Base-by-base conservation (phyloP, 163 green algal genomes). In the Volvox carteri region DNA sequence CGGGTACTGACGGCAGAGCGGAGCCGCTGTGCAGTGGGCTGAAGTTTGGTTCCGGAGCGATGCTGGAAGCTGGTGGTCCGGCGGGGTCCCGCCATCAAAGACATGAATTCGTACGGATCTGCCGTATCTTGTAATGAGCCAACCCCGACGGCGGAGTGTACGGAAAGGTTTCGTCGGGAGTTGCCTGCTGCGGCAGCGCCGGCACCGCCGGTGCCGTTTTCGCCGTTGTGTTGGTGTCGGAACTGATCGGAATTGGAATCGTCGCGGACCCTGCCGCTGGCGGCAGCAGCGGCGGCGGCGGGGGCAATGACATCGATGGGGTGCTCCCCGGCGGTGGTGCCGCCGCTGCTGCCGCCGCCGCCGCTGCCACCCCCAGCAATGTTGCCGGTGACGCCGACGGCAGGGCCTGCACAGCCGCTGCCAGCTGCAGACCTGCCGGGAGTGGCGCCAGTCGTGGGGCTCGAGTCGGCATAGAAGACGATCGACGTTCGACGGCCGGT, bases 41-140 rank as follows among this genome's bases (percentile, higher is more conserved):
- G 39, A 37, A 78, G 37, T 21, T 37, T 39, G 37, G 70, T 37
- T 41, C 70, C 70, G 37, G 70, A 35, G 39, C 70, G 70, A 41
- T 78, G 37, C 14, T 78, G 70, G 70, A 78, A 54, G 70, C 70
- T 78, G 70, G 39, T 35, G 70, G 39, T 37, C 12, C 70, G 70
- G 23, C 70, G 70, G 16, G 70, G 39, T 19, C 70, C 70, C 9
- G 39, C 39, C 37, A 54, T 54, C 4, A 33, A 18, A 14, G 70
- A 5, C 70, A 78, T 78, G 37, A 78, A 54, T 39, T 78, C 70
- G 39, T 56, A 19, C 2, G 70, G 70, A 41, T 78, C 25, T 28
- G 37, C 19, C 1, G 41, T 52, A 3, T 78, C 70, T 1, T 46
- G 70, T 21, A 54, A 33, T 35, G 30, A 30, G 65, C n/a, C 65